Percentiles rank a stretch among this genome's conserved stretches.
Conservation (phyloP, 2,329 filamentous ascomycete genomes). For the Epichloe gansuensis region DNA sequence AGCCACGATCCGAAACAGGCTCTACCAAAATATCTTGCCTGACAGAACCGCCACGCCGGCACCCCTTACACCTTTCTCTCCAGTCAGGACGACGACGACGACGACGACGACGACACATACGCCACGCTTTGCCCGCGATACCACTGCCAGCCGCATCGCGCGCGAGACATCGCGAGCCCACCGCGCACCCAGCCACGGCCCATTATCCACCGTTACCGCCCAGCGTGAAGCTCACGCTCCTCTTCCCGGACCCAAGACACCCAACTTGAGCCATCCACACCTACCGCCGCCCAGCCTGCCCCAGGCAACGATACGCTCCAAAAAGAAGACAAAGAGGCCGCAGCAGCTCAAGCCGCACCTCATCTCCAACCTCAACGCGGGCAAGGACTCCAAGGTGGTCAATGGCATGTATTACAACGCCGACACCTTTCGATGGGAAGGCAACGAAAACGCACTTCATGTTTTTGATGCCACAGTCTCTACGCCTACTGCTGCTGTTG, state of each 20-base stretch:
- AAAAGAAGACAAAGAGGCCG: conserved; percentile 43
- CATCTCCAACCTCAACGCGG: conserved; percentile 68
- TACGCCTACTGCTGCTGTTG: conserved; percentile 34
- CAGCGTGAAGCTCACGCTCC: conserved; percentile 41
- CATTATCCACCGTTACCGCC: conserved; percentile 40
- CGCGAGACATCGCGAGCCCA: conserved; percentile 50
- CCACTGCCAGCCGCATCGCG: conserved; percentile 50
- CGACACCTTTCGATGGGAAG: conserved; percentile 78
- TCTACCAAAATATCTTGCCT: conserved; percentile 41
- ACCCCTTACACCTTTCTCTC: conserved; percentile 41
- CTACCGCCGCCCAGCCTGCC: conserved; percentile 25
- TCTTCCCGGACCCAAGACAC: conserved; percentile 34
- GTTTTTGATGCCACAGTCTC: conserved; percentile 58
- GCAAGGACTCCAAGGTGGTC: conserved; percentile 71
- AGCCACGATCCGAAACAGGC: conserved; percentile 42
- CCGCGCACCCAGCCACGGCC: conserved; percentile 39
- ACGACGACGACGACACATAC: conserved; percentile 21
- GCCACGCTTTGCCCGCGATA: conserved; percentile 53
- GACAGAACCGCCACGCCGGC: conserved; percentile 41
- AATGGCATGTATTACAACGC: conserved; percentile 91
- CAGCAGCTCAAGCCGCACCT: conserved; percentile 70
- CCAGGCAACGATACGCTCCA: conserved; percentile 33
- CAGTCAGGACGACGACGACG: conserved; percentile 36
- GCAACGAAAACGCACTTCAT: conserved; percentile 75
- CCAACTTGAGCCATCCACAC: conserved; percentile 25